Evolutionary conservation across 805 yeast genomes (phyloP), one percentile per base, ranked within the genome.

Genomic region (Metschnikowia orientalis): DNA sequence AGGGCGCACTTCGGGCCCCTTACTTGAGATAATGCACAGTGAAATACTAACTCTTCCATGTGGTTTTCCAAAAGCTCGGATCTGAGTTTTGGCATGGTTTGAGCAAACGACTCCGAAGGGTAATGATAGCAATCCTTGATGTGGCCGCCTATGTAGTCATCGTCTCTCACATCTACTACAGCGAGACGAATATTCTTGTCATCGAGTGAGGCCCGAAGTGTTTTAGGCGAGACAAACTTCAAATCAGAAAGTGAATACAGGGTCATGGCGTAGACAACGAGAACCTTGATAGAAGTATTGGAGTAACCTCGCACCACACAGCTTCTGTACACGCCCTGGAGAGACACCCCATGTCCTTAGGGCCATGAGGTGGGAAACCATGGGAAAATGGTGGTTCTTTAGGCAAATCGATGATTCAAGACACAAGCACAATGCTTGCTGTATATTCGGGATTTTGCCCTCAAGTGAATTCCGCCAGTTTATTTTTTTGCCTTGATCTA

Each of bases 21-120:
- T 39, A 81, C 94, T 57, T 92, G 97, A 3, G 94, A 81, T 18
- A 84, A 67, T 18, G 89, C 88, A 57, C 98, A 90, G 55, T 92
- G 96, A 61, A 90, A 92, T 0, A 92, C 81, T 0, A 87, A 74
- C 34, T 73, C 77, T 26, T 67, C 61, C 5, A 57, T 51, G 4
- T 56, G 54, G 8, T 57, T 51, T 20, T 54, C 55, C 12, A 44
- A 27, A 8, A 70, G 51, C 25, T 57, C 43, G n/a, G 51, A 45
- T 13, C 59, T 46, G 23, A 72, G 63, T 5, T 60, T 63, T 2
- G 65, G 66, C 18, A 69, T 47, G 13, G 57, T 59, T 27, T 54
- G 45, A 11, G 53, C 48, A 42, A 81, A 67, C 12, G 61, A 51
- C 1, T 61, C 50, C 9, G 81, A 66, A 1, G 92, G 81, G 30